Evolutionary conservation across 306 rosid genomes (phyloP), one percentile per base, ranked within the genome.

Genomic region (Lathyrus tuberosus): DNA sequence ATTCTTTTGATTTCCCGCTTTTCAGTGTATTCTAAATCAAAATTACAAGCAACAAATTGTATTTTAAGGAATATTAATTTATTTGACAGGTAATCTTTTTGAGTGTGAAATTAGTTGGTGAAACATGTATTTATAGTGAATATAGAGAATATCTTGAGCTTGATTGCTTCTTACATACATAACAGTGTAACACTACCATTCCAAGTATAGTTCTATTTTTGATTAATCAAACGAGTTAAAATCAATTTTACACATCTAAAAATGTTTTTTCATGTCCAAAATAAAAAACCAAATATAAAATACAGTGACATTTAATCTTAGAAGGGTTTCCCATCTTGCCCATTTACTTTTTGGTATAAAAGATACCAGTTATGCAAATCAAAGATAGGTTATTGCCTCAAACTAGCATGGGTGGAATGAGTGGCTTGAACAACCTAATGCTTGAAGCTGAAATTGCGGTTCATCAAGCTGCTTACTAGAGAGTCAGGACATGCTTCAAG

Each of bases 1-100:
- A 41, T 58, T 67, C 22, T 52, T 60, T 17, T 41, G 52, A 26
- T 43, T 69, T 14, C 61, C 15, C n/a, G 13, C 4, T 4, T 20
- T 59, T 65, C 57, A 14, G 65, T 46, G 26, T 78, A 56, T 52
- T 52, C 28, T 20, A 16, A 63, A 63, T 70, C 61, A 49, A 71
- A 62, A 16, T 26, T 57, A 69, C 33, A 24, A 60, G 56, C 43
- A 16, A 68, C 24, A 28, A 16, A 14, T n/a, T 1, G 10, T 24
- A 10, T 40, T 59, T 54, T 40, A 4, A n/a, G 54, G 62, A 68
- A 58, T 17, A 46, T 28, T 6, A 28, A 30, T 52, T 63, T 48
- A 69, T 35, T 14, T 20, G 2, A 14, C 5, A 33, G 52, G 66
- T 28, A 65, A 54, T 64, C 20, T 28, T 81, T 59, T 56, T 12